phyloP scores from a whole-genome alignment of 768 basidiomycete species.

The Pisolithus marmoratus region DNA sequence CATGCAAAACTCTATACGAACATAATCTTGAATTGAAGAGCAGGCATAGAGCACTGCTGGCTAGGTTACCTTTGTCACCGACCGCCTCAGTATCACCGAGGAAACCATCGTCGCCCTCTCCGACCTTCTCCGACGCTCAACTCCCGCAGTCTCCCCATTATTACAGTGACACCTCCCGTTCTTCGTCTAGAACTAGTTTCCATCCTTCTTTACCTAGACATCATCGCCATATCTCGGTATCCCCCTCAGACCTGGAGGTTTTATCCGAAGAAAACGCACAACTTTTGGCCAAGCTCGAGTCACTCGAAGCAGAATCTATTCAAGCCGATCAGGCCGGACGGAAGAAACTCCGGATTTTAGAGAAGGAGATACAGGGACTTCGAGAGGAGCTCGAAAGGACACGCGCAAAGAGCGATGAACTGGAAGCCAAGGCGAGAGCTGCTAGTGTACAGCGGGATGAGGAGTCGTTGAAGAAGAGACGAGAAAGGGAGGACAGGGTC shows the following conservation, averaged over 20 bases:
- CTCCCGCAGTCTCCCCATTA: slow-evolving; percentile 30
- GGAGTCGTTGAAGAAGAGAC: slow-evolving; percentile 24
- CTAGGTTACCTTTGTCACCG: slow-evolving; percentile 52
- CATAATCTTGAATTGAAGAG: slow-evolving; percentile 62
- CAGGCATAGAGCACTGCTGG: slow-evolving; percentile 66
- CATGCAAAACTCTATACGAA: slow-evolving; percentile 65
- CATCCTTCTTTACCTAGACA: slow-evolving; percentile 20
- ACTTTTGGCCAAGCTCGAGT: slow-evolving; percentile 68
- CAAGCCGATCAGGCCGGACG: slow-evolving; percentile 64
- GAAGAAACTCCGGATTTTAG: slow-evolving; percentile 62
- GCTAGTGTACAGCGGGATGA: slow-evolving; percentile 29
- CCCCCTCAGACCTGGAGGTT: slow-evolving; percentile 60
- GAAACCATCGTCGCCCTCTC: slow-evolving; percentile 16
- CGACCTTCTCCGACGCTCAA: slow-evolving; percentile 21
- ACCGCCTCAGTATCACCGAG: slow-evolving; percentile 26
- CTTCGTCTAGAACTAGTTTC: slow-evolving; percentile 13
- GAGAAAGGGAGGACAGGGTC: slow-evolving; percentile 45
- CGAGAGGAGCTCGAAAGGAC: slow-evolving; percentile 73
- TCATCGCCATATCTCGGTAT: slow-evolving; percentile 49
- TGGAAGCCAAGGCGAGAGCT: slow-evolving; percentile 59
- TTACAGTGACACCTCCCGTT: slow-evolving; percentile 23
- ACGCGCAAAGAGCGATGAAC: slow-evolving; percentile 62
- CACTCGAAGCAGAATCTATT: slow-evolving; percentile 64
- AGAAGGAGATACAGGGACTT: slow-evolving; percentile 73
- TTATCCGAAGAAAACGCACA: slow-evolving; percentile 83